Base-by-base conservation (phyloP, 2,329 filamentous ascomycete species). In the Chaetoscypha palmicola region DNA sequence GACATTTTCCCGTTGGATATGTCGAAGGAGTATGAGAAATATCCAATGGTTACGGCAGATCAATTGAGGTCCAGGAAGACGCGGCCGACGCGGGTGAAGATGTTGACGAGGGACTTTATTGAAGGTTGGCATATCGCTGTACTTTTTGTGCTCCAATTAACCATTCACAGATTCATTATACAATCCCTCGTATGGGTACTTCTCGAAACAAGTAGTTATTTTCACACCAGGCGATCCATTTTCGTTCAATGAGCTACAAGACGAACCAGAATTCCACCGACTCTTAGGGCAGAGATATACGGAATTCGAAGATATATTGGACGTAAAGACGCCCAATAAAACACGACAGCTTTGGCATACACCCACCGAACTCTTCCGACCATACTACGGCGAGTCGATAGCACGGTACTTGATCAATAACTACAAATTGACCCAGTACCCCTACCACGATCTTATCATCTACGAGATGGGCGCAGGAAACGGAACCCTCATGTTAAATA, bases 381-480 rank as follows among this genome's bases (percentile, higher is more conserved):
- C 94, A 0, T 94, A 91, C 67, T 98, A 98, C 64, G 94, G 91
- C 61, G 90, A 98, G 71, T 87, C 92, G 24, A 87, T 98, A 55
- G 92, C 91, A n/a, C 83, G 91, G 16, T 96, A 97, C 64, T 78
- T 98, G 34, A 82, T 97, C 54, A 83, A 87, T 54, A 96, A 98
- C 69, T 98, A 98, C 74, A 89, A 92, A 63, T 79, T 96, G 62
- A 87, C 86, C 34, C 79, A 88, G 44, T 97, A 92, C 63, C 92
- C 92, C 2, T 96, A 97, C 70, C 83, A 96, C 66, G 92, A 98
- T 66, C 77, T 98, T 41, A 86, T 94, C 58, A 94, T 98, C 64
- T 98, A 96, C 74, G 92, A 98, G 65, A 94, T 98, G 85, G 92
- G 92, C 41, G 92, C 92, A 30, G 92, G 92, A 57, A 91, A 95